Base-by-base conservation (phyloP, 495 filamentous ascomycete genomes). In the Xanthoparmelia taractica region DNA sequence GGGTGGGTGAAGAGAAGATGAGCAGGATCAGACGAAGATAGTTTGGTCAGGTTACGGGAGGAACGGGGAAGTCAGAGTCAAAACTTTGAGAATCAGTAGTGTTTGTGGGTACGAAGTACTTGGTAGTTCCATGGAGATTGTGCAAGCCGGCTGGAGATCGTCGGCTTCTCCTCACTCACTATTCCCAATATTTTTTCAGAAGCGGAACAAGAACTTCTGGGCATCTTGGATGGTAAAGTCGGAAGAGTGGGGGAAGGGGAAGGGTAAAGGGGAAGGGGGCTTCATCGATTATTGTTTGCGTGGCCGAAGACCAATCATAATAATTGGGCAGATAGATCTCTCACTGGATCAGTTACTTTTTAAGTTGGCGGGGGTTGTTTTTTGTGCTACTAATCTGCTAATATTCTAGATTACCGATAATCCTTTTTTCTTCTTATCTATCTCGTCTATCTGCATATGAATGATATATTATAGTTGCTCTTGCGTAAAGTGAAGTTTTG, bases 21-120 rank as follows among this genome's bases (percentile, higher is more conserved):
- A 52, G 50, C 50, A 54, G 29, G 50, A 54, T 54, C 50, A 54
- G 50, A 54, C 50, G 50, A 54, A 54, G 50, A 54, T 3, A 54
- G 29, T 33, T 54, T 12, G 11, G 29, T 20, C 50, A 20, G 29
- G 29, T 33, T n/a, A 29, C 50, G 50, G 50, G 50, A 31, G 29
- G 50, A 29, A 54, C 5, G 29, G 50, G 6, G 50, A 54, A 5
- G 8, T n/a, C 0, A 31, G 29, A 31, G 29, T 54, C 50, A 18
- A 33, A 54, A 54, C n/a, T n/a, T n/a, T 33, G 1, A 54, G n/a
- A n/a, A n/a, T n/a, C 25, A 52, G 31, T 52, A 31, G 48, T 20
- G 41, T 17, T 45, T n/a, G n/a, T n/a, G n/a, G n/a, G n/a, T n/a
- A n/a, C n/a, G n/a, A n/a, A n/a, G n/a, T n/a, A n/a, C 41, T 4